phyloP scores from a whole-genome alignment of 1,139 yeast genomes.

The Yamadazyma conglobata region DNA sequence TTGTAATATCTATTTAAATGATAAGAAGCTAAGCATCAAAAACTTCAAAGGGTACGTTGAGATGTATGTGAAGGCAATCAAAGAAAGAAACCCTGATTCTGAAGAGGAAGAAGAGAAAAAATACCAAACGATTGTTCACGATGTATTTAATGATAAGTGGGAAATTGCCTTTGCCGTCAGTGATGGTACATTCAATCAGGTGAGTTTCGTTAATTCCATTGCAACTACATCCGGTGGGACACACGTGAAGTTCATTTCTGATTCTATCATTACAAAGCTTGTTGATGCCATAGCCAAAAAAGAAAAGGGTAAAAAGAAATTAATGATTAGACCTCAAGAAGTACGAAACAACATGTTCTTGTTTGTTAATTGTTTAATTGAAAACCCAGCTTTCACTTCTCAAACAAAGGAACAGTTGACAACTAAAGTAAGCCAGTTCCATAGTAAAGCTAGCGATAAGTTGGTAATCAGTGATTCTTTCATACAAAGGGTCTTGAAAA shows the following conservation, averaged over 20 bases:
- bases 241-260: conserved; percentile 83
- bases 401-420: conserved; percentile 97
- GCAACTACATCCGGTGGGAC: conserved; percentile 98
- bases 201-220: conserved; percentile 94
- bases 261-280: conserved; percentile 71
- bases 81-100: conserved; percentile 33
- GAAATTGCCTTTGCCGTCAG: conserved; percentile 94
- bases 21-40: conserved; percentile 61
- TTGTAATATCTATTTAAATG: conserved; percentile 75
- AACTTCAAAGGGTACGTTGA: conserved; percentile 87
- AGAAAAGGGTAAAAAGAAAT: conserved; percentile 68
- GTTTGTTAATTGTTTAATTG: conserved; percentile 88
- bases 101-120: conserved; percentile 26
- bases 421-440: conserved; percentile 84
- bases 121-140: conserved; percentile 67
- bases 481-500: conserved; percentile 63
- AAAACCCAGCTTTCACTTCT: conserved; percentile 95
- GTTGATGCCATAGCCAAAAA: conserved; percentile 65
- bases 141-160: conserved; percentile 74
- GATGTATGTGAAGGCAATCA: conserved; percentile 75
- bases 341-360: conserved; percentile 87
- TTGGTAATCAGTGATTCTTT: conserved; percentile 70
- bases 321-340: conserved; percentile 82
- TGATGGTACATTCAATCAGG: conserved; percentile 85
- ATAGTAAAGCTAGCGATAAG: conserved; percentile 62